Conservation (phyloP, 2,329 filamentous ascomycete species). For the Podosphaera aphanis region DNA sequence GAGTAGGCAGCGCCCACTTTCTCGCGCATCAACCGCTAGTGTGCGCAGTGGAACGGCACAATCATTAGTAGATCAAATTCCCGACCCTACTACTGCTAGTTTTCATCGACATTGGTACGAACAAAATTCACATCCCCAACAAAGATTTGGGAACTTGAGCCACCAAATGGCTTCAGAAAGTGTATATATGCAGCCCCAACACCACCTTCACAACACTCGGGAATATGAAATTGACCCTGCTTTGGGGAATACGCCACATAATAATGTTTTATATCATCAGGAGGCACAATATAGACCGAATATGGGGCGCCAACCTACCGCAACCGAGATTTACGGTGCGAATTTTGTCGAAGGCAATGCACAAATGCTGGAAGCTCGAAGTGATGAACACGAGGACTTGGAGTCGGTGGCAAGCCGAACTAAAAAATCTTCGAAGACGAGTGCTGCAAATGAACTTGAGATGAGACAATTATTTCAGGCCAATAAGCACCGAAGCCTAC, state of each 20-base stretch:
- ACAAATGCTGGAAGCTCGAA: slow-evolving; percentile 31
- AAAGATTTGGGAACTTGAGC: slow-evolving; percentile 11
- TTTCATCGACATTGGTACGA: slow-evolving; percentile 16
- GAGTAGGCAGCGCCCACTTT: slow-evolving; percentile 21
- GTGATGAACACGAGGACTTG: slow-evolving; percentile 32
- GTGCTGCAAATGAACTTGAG: slow-evolving; percentile 59
- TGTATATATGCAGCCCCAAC: slow-evolving; percentile 32
- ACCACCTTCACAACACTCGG: slow-evolving; percentile 28
- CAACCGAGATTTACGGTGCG: slow-evolving; percentile 27
- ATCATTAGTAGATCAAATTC: slow-evolving; percentile 13
- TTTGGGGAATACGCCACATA: slow-evolving; percentile 24
- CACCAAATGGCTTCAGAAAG: slow-evolving; percentile 30
- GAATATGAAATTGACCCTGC: slow-evolving; percentile 26
- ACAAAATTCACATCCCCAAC: slow-evolving; percentile 11
- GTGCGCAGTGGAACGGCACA: slow-evolving; percentile 17
- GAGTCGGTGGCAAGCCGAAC: slow-evolving; percentile 28
- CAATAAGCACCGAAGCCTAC: slow-evolving; percentile 42
- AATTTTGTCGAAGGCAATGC: slow-evolving; percentile 34
- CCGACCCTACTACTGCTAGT: slow-evolving; percentile 8
- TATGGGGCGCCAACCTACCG: slow-evolving; percentile 25
- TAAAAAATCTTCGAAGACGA: slow-evolving; percentile 39
- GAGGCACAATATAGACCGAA: slow-evolving; percentile 18
- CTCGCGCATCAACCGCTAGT: slow-evolving; percentile 25
- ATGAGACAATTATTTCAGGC: slow-evolving; percentile 51
- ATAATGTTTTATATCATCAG: slow-evolving; percentile 21